Percentiles rank a stretch among this genome's conserved stretches.
phyloP scores from a whole-genome alignment of 306 rosid species.

The Quercus aquifolioides region DNA sequence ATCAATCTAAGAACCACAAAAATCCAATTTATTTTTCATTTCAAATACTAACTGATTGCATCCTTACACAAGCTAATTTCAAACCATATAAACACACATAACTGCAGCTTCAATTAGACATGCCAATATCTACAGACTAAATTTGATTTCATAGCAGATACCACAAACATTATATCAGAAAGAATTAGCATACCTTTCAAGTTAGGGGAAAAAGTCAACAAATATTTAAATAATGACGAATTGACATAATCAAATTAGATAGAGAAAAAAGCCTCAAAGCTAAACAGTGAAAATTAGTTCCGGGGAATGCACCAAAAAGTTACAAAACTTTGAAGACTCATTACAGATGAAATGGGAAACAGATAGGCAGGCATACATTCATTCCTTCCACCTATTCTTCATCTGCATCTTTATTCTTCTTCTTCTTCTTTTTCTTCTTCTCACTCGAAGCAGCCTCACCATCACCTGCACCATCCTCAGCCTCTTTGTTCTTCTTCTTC shows the following conservation, averaged over 20 bases:
- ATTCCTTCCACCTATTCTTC: constrained; percentile 36
- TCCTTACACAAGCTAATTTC: neutral
- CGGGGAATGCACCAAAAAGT: constrained; percentile 6
- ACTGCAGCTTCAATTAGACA: neutral
- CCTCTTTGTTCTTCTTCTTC: constrained; percentile 55
- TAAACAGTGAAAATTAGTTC: constrained; percentile 13
- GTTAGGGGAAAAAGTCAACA: neutral
- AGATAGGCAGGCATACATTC: constrained; percentile 9
- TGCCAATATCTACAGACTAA: neutral
- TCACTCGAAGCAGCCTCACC: constrained; percentile 46
- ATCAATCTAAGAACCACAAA: neutral
- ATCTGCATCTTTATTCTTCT: constrained; percentile 44
- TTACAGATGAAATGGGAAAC: constrained; percentile 12
- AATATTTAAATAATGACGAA: neutral
- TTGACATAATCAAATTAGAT: neutral
- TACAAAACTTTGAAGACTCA: constrained; percentile 4
- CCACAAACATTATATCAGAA: neutral
- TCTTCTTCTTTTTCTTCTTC: constrained; percentile 60
- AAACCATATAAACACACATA: neutral
- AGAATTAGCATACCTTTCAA: neutral
- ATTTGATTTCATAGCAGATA: no score
- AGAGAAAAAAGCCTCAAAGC: neutral
- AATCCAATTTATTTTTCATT: neutral
- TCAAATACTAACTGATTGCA: neutral
- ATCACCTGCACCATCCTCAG: constrained; percentile 31